Percentiles rank a stretch among this genome's conserved stretches.
Evolutionary conservation across 148 eudicot genomes (phyloP).

Genomic region (Limonium bicolor): DNA sequence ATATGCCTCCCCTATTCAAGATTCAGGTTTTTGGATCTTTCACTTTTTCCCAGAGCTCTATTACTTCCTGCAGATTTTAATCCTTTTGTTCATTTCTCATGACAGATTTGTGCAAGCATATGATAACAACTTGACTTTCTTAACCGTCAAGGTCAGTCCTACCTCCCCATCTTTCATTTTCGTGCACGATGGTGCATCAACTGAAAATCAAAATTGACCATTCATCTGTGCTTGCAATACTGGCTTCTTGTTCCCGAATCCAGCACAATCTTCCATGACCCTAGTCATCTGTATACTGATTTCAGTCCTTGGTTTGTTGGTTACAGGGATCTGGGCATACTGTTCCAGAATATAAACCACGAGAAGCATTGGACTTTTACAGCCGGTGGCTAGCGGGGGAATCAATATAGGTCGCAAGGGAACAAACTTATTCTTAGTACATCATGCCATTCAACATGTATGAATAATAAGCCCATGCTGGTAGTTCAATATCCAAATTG

Average conservation of each 20-base stretch:
- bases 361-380: slow-evolving; percentile 48
- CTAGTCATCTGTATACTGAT: not conserved
- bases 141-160: slow-evolving; percentile 65
- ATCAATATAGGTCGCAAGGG: no score
- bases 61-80: not conserved
- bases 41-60: no score
- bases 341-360: slow-evolving; percentile 75
- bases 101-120: slow-evolving; percentile 75
- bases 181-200: no score
- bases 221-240: not conserved
- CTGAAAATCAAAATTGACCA: not conserved
- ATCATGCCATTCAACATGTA: no score
- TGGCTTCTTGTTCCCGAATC: not conserved
- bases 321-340: slow-evolving; percentile 77
- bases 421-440: no score
- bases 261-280: not conserved
- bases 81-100: not conserved
- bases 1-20: no score
- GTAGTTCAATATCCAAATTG: no score
- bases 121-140: slow-evolving; percentile 67
- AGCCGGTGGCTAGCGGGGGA: slow-evolving; percentile 39
- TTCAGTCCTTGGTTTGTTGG: not conserved
- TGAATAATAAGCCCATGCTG: no score
- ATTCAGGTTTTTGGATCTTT: no score
- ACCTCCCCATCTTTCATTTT: not conserved